A percentile compares a stretch with the other conserved stretches of the same genome.
These are phyloP conservation scores for Stagonosporopsis vannaccii DNA, from an alignment of 2,329 filamentous ascomycete species.

Conservation along the genomic window DNA sequence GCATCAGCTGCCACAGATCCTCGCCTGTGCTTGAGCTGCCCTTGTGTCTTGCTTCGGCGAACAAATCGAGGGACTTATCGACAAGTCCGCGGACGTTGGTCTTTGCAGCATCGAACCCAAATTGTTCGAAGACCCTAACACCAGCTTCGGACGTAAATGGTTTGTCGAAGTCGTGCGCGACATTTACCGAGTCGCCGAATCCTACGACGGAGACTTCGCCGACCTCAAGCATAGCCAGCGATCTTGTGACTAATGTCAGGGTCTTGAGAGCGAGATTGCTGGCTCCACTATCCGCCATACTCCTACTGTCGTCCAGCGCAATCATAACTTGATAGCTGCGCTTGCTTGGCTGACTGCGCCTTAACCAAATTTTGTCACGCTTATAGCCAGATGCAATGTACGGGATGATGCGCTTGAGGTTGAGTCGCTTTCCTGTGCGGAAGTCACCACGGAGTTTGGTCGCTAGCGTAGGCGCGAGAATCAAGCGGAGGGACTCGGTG, in stretches of 20 bases:
- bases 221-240: conserved; percentile 89
- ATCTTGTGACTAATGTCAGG: conserved; percentile 86
- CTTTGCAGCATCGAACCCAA: conserved; percentile 83
- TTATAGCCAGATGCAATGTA: conserved; percentile 99
- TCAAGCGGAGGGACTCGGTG: conserved; percentile 93
- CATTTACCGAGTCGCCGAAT: conserved; percentile 83
- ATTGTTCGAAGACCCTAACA: conserved; percentile 81
- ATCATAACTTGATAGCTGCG: conserved; percentile 97
- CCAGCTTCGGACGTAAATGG: conserved; percentile 84
- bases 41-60: conserved; percentile 76
- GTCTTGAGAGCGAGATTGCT: conserved; percentile 89
- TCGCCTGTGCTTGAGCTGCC: conserved; percentile 56
- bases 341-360: conserved; percentile 88
- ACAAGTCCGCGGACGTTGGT: conserved; percentile 87
- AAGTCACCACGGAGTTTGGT: conserved; percentile 97
- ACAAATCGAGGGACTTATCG: conserved; percentile 77
- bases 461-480: conserved; percentile 90
- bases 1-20: conserved; percentile 93
- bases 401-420: conserved; percentile 99
- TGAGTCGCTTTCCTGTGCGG: conserved; percentile 96
- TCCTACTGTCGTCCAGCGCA: conserved; percentile 93
- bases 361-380: conserved; percentile 99
- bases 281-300: conserved; percentile 84
- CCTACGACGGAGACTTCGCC: conserved; percentile 92
- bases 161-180: conserved; percentile 84